phyloP scores from a whole-genome alignment of 768 basidiomycete genomes.

The Tricholoma flavovirens region DNA sequence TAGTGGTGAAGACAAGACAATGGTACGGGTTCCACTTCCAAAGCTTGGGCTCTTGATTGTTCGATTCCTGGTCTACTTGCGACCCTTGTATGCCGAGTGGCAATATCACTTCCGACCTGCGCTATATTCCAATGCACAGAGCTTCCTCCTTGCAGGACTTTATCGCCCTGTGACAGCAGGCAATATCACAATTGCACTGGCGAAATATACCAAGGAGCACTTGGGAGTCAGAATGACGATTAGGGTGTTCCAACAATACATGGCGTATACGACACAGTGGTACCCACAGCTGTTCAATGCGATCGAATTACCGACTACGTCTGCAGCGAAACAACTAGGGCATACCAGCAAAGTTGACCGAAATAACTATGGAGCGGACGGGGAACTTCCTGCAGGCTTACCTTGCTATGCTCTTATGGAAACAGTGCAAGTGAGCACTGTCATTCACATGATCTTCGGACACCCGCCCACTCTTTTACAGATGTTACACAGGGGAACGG shows the following conservation, averaged over 20 bases:
- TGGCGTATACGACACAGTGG: not conserved
- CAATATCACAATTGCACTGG: not conserved
- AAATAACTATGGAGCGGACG: slow-evolving; percentile 12
- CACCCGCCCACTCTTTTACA: not conserved
- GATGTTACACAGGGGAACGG: not conserved
- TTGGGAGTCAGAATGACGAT: not conserved
- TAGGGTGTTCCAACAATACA: not conserved
- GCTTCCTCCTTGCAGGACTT: slow-evolving; percentile 1
- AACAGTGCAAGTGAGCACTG: slow-evolving; percentile 7
- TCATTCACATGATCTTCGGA: slow-evolving; percentile 11
- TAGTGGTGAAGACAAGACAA: too few species aligned
- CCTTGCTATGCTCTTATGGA: slow-evolving; percentile 4
- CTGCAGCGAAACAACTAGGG: slow-evolving; percentile 7
- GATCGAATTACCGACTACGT: not conserved
- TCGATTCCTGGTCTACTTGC: too few species aligned
- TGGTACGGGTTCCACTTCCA: too few species aligned
- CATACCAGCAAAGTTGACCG: slow-evolving; percentile 6
- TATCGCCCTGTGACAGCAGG: not conserved
- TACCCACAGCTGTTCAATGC: too few species aligned
- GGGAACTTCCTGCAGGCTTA: slow-evolving; percentile 5
- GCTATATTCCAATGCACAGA: not conserved
- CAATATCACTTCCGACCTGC: slow-evolving; percentile 1
- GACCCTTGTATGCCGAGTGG: not conserved
- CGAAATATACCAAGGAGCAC: not conserved
- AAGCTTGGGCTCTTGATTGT: too few species aligned